Conservation (phyloP, 805 yeast species). For the Monosporozyma unispora region DNA sequence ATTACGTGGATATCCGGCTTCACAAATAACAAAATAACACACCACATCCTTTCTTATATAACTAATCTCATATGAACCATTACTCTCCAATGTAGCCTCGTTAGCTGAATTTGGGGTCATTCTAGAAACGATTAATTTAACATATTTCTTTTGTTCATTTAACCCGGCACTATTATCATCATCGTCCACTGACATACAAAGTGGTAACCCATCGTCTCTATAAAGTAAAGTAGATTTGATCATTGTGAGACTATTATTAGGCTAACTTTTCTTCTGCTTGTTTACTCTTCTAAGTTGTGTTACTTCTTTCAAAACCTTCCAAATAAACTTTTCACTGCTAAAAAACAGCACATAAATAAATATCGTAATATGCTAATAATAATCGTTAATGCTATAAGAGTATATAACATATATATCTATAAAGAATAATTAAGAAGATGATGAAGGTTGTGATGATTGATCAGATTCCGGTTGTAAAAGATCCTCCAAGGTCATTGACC, state of each 20-base stretch:
- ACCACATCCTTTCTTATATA: conserved; percentile 59
- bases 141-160: conserved; percentile 72
- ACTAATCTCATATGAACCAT: conserved; percentile 59
- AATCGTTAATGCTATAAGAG: no score
- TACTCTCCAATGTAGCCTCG: conserved; percentile 72
- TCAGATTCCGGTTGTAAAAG: background rate
- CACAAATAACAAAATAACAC: conserved; percentile 71
- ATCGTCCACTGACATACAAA: conserved; percentile 85
- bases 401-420: no score
- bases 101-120: conserved; percentile 73
- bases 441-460: background rate
- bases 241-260: conserved; percentile 39
- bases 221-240: conserved; percentile 59
- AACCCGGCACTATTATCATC: conserved; percentile 49
- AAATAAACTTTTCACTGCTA: no score
- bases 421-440: no score
- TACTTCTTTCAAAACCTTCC: no score
- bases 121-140: conserved; percentile 65
- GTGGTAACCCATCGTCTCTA: conserved; percentile 74
- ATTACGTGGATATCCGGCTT: conserved; percentile 73
- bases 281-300: no score
- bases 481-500: conserved; percentile 14
- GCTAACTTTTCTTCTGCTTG: no score
- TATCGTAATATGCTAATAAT: no score
- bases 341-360: no score